Evolutionary conservation across 306 rosid species (phyloP), one percentile per base, ranked within the genome.

Genomic region (Elaeagnus macrophylla): DNA sequence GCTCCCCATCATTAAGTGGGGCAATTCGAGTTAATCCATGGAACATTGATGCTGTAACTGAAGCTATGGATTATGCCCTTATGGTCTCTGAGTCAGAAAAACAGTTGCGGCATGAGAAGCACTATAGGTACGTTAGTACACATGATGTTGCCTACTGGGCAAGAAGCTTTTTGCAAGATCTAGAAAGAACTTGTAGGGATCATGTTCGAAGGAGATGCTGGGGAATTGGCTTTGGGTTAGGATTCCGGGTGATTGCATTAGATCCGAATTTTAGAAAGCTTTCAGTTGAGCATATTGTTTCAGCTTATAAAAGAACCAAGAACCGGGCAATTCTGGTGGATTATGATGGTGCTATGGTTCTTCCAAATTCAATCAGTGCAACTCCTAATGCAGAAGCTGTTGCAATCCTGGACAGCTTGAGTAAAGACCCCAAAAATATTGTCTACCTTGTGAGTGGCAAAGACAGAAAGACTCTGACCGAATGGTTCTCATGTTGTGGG

Each of bases 61-160:
- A 88, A 67, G 96, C 96, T 38, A 88, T 88, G 96, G 85, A 88
- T 63, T 79, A 83, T 64, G 94, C 94, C 9, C 58, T 88, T 14
- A 56, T 72, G 17, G 66, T 77, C 37, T 64, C 90, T 0, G 96
- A 81, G 69, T 65, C 83, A 2, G 96, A 84, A 72, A 88, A 88
- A 50, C 83, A 88, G 77, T 48, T 88, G 77, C 67, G 94, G 64
- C 96, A 88, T 12, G 96, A 84, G 72, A 88, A 88, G 66, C 96
- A 88, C 69, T 77, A 84, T 68, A 79, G 84, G 79, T 88, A 88
- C 62, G 90, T 88, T 48, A 81, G 84, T 48, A 81, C 96, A 8
- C 96, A 88, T 53, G 96, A 88, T 70, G 96, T 88, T 56, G 94
- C 90, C 0, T 84, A 88, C 67, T 88, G 96, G 96, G 96, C 94